Evolutionary conservation across 139 green algal genomes (phyloP).

Genomic region (Nannochloris sp.): DNA sequence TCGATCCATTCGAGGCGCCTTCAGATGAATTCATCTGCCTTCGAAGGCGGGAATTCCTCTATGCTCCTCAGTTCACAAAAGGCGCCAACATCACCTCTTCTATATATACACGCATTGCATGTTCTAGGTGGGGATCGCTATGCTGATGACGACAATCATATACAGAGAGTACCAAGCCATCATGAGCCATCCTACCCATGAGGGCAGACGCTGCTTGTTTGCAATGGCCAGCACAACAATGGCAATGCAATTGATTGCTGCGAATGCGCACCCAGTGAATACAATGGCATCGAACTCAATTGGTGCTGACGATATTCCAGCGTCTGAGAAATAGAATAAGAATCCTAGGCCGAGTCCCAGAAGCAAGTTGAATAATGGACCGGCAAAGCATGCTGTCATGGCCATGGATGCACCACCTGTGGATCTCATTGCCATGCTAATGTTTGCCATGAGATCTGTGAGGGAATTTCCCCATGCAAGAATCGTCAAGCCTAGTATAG

Average conservation of each 20-base stretch:
- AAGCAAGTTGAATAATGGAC: slow-evolving; percentile 86
- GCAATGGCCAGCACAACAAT: slow-evolving; percentile 41
- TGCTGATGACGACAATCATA: slow-evolving; percentile 21
- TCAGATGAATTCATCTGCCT: no score
- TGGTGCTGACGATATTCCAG: background rate
- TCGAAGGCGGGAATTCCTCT: no score
- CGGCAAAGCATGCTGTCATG: slow-evolving; percentile 85
- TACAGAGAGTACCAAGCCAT: slow-evolving; percentile 58
- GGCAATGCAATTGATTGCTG: slow-evolving; percentile 44
- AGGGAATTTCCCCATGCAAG: slow-evolving; percentile 83
- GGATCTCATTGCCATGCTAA: slow-evolving; percentile 54
- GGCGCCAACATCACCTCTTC: no score
- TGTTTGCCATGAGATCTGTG: slow-evolving; percentile 77
- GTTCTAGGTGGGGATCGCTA: background rate
- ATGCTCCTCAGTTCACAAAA: no score
- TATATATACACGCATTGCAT: background rate
- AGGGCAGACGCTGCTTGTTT: slow-evolving; percentile 39
- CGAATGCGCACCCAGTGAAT: slow-evolving; percentile 43
- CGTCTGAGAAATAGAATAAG: slow-evolving; percentile 6
- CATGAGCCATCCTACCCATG: slow-evolving; percentile 56
- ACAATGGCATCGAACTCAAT: slow-evolving; percentile 47
- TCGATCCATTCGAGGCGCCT: no score
- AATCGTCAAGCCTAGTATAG: slow-evolving; percentile 74
- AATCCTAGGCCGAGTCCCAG: slow-evolving; percentile 40
- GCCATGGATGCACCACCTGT: slow-evolving; percentile 55